phyloP scores from a whole-genome alignment of 164 flowering plant species.

The Annona squamosa region DNA sequence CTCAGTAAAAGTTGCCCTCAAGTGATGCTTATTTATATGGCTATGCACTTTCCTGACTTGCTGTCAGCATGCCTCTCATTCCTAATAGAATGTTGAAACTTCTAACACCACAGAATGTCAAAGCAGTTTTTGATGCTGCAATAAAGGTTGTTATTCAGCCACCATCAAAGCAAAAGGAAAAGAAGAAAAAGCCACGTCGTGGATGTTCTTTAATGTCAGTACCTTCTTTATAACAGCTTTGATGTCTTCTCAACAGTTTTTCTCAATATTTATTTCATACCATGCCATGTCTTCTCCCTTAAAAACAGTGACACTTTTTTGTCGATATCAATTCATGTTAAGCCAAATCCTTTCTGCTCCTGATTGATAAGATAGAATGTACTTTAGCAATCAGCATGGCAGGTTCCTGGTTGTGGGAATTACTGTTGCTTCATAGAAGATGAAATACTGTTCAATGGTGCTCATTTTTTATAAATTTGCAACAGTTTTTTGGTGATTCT shows the following conservation, averaged over 20 bases:
- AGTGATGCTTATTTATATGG: background rate
- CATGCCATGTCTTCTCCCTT: background rate
- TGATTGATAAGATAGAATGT: background rate
- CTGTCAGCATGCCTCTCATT: background rate
- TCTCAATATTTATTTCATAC: background rate
- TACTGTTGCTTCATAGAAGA: background rate
- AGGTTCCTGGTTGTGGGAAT: background rate
- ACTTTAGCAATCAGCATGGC: background rate
- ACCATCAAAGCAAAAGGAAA: conserved; percentile 65
- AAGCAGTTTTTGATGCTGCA: conserved; percentile 95
- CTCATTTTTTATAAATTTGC: background rate
- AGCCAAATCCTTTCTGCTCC: background rate
- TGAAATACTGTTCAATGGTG: background rate
- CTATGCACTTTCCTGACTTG: background rate
- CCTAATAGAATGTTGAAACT: background rate
- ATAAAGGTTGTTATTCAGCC: conserved; percentile 95
- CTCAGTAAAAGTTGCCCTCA: background rate
- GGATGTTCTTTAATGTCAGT: conserved; percentile 69
- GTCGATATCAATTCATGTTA: background rate
- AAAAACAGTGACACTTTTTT: no score
- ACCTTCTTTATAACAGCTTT: conserved; percentile 7
- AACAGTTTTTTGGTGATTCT: background rate
- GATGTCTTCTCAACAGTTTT: conserved; percentile 1
- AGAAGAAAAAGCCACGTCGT: conserved; percentile 61
- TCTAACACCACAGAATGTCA: conserved; percentile 63